Base-by-base conservation (phyloP, 441 rosid genomes). In the Arabidopsis hybrid region DNA sequence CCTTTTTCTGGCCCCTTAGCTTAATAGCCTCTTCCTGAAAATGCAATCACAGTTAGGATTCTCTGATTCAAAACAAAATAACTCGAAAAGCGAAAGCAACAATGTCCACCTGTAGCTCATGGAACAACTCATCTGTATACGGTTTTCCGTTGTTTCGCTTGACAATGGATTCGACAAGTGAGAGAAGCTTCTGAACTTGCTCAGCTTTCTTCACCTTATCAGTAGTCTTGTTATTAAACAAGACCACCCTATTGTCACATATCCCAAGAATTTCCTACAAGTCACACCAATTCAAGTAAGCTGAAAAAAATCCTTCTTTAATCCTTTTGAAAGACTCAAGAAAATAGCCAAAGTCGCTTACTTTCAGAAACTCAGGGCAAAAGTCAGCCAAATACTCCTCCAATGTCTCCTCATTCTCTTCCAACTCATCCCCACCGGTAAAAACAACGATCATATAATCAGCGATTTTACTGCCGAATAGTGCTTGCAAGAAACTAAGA, bases 361-460 rank as follows among this genome's bases (percentile, higher is more conserved):
- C 98, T 91, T 91, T 87, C 52, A 94, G 64, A 71, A 95, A 88
- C 46, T 66, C 81, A 50, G 98, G 96, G 64, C 92, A 88, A 1
- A 76, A 88, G 4, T 87, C 85, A 40, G 82, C 88, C 76, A 90
- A 71, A 74, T 89, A 90, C 43, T 88, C 96, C 46, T 90, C 91
- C 64, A 91, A 71, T 0, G 93, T 89, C 72, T 89, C 92, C 0
- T 89, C 93, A 45, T 82, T 82, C 14, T 89, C 96, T 71, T 94
- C 96, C 65, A 94, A 86, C 14, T 86, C 93, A 79, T 94, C 97
- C 5, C 96, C 98, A 50, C 97, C 97, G 1, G 97, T 94, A 59
- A 91, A 91, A 29, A 94, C 88, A 10, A 90, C 80, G 74, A 94
- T 86, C 95, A 94, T 86, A 77, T 90, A 88, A 74, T 89, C 82